Evolutionary conservation across 2,329 filamentous ascomycete genomes (phyloP), one percentile per base, ranked within the genome.

Genomic region (Alternaria solani): DNA sequence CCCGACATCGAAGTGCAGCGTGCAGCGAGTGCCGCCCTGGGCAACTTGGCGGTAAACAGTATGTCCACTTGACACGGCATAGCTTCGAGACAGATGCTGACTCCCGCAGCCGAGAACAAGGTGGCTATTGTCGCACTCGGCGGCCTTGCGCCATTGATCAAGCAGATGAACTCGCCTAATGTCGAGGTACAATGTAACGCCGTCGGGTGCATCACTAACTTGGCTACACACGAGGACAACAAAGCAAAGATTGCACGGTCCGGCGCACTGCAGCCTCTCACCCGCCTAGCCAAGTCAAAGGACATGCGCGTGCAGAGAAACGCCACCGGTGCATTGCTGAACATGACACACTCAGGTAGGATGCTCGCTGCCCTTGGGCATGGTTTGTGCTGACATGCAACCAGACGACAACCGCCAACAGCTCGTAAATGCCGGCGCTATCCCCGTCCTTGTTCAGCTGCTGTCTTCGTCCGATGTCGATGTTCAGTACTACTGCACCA

Each of bases 161-260:
- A 92, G 67, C 95, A 99, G 81, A 99, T 99, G 95, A 93, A 96
- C 82, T 98, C 94, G 57, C 88, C 91, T 47, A 99, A 99, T 73
- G 95, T 99, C 69, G 95, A 99, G 79, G 95, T 99, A 26, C 95
- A 99, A 81, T 99, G 95, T 84, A 99, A 99, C 79, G 95, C 95
- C 43, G 95, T 99, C 62, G 95, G 95, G 52, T 99, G 95, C 83
- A 99, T 99, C 79, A 99, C 95, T 46, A 99, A 99, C 77, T 82
- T 99, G 57, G 95, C 95, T 55, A 99, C 95, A 3, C 95, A 99
- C 75, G 95, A 99, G 81, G 95, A 98, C 71, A 99, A 99, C 83
- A 99, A 99, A 83, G 94, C 95, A 59, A 97, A 96, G 82, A 99
- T 99, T 78, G 95, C 95, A 69, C 88, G 93, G 63, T 99, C 95